Percentiles rank a stretch among this genome's conserved stretches.
Conservation (phyloP, 495 filamentous ascomycete species). For the Hypoxylon perforatum region DNA sequence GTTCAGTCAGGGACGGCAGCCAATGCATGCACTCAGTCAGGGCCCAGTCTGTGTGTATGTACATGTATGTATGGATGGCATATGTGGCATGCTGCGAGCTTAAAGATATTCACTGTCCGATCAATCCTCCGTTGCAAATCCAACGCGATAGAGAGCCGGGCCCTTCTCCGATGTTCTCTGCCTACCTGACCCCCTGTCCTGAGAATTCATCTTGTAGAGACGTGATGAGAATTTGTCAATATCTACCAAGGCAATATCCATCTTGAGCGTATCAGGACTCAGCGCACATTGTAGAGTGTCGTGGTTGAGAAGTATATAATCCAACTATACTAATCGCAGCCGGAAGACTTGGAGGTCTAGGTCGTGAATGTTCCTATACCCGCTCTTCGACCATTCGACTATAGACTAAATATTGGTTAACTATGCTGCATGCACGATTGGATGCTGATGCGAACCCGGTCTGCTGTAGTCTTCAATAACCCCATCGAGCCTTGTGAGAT, state of each 20-base stretch:
- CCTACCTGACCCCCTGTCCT: neutral
- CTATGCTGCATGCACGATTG: slow-evolving; percentile 40
- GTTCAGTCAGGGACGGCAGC: slow-evolving; percentile 52
- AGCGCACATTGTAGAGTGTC: too few species aligned
- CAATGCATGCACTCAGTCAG: slow-evolving; percentile 59
- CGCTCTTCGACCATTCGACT: slow-evolving; percentile 16
- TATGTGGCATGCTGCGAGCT: slow-evolving; percentile 43
- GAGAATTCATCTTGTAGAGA: neutral
- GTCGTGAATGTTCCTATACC: slow-evolving; percentile 12
- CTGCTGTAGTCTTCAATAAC: slow-evolving; percentile 23
- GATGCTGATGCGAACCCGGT: slow-evolving; percentile 32
- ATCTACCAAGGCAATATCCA: too few species aligned
- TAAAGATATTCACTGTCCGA: slow-evolving; percentile 33
- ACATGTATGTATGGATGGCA: slow-evolving; percentile 39
- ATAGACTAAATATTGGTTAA: slow-evolving; percentile 22
- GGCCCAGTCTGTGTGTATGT: slow-evolving; percentile 47
- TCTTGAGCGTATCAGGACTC: too few species aligned
- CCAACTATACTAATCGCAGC: slow-evolving; percentile 10
- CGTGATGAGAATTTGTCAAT: too few species aligned
- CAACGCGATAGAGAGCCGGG: slow-evolving; percentile 4
- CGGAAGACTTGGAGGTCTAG: slow-evolving; percentile 12
- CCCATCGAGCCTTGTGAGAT: slow-evolving; percentile 30
- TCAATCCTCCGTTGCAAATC: slow-evolving; percentile 26
- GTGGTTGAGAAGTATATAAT: neutral
- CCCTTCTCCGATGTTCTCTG: neutral